These are phyloP conservation scores for Pythium sukuiense DNA, from an alignment of 352 stramenopile species.

Conservation along the genomic window DNA sequence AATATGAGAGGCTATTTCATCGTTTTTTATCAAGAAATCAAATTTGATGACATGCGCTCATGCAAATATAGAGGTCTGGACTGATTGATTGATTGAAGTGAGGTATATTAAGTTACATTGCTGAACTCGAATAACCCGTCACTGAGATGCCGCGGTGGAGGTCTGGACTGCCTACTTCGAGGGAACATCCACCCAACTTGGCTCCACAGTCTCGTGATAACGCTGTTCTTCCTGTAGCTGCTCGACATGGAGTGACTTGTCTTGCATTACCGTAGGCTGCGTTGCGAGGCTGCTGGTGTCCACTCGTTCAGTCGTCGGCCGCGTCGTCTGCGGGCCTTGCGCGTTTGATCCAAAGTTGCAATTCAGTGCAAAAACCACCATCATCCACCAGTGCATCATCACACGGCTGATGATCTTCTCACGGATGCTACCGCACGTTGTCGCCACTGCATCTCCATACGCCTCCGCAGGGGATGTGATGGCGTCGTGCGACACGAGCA, in stretches of 20 bases:
- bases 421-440: background rate
- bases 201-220: background rate
- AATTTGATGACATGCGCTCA: background rate
- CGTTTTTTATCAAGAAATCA: background rate
- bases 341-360: background rate
- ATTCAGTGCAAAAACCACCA: background rate
- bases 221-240: background rate
- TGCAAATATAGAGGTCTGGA: slow-evolving; percentile 1
- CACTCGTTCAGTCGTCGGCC: background rate
- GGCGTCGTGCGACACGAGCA: background rate
- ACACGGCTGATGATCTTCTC: background rate
- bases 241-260: background rate
- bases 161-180: background rate
- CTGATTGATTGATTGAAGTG: too few species aligned
- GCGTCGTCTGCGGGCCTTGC: background rate
- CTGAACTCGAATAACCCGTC: too few species aligned
- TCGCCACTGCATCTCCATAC: background rate
- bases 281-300: background rate
- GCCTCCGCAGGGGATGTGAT: background rate
- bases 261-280: background rate
- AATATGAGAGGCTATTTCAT: background rate
- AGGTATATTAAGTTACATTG: too few species aligned
- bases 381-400: background rate
- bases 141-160: too few species aligned
- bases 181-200: background rate